Percentiles rank a stretch among this genome's conserved stretches.
These are phyloP conservation scores for Gamsiella multidivaricata DNA, from an alignment of 192 early-diverging fungal genomes.

Conservation along the genomic window DNA sequence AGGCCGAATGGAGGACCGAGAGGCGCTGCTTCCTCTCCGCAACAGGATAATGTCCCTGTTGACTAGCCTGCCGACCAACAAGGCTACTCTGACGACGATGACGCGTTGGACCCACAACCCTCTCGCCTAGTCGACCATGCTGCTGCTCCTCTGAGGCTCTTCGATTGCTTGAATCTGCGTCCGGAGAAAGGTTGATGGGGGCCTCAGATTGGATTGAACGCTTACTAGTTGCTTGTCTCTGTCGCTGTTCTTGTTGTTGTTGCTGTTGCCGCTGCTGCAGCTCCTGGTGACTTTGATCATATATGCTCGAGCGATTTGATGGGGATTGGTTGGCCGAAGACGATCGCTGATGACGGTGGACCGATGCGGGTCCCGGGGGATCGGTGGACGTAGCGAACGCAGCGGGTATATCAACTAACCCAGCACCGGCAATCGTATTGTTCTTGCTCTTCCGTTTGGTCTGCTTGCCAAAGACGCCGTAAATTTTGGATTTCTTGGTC, in stretches of 20 bases:
- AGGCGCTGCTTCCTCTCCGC: slow-evolving; percentile 22
- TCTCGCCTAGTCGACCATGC: slow-evolving; percentile 3
- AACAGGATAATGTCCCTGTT: slow-evolving; percentile 19
- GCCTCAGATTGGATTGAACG: neutral
- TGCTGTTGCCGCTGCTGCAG: slow-evolving; percentile 7
- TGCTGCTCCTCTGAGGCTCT: slow-evolving; percentile 17
- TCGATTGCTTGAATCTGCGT: slow-evolving; percentile 5
- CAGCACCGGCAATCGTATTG: neutral
- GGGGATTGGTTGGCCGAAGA: slow-evolving; percentile 9
- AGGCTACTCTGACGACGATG: slow-evolving; percentile 38
- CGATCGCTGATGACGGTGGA: slow-evolving; percentile 2
- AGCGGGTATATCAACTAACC: neutral
- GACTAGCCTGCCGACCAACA: slow-evolving; percentile 29
- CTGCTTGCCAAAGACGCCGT: slow-evolving; percentile 36
- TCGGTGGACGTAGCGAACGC: neutral
- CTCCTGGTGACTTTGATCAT: neutral
- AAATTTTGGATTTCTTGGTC: slow-evolving; percentile 23
- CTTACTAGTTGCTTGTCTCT: neutral
- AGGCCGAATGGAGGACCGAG: slow-evolving; percentile 5
- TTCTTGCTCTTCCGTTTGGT: slow-evolving; percentile 16
- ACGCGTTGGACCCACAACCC: slow-evolving; percentile 11
- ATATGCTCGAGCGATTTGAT: slow-evolving; percentile 10
- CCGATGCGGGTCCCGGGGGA: slow-evolving; percentile 18
- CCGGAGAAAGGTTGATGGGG: slow-evolving; percentile 10
- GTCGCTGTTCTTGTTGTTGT: neutral